Percentiles rank a stretch among this genome's conserved stretches.
Evolutionary conservation across 306 rosid genomes (phyloP).

Genomic region (Corylus americana): DNA sequence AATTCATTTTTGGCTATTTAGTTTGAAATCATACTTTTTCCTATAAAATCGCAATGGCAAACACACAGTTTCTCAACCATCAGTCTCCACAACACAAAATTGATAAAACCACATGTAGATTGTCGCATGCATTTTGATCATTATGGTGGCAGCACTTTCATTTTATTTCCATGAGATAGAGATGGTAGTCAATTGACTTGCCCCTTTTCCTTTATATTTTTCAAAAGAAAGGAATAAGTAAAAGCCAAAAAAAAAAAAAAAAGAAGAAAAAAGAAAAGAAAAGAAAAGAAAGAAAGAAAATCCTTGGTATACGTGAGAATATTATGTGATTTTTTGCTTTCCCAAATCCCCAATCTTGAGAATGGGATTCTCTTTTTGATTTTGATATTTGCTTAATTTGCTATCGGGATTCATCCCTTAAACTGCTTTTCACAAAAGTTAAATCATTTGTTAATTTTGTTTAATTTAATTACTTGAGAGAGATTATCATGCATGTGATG

Average conservation of each 20-base stretch:
- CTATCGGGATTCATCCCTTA: background rate
- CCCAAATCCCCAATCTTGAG: slow-evolving; percentile 27
- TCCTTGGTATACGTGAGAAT: slow-evolving; percentile 40
- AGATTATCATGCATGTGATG: too few species aligned
- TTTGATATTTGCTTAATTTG: background rate
- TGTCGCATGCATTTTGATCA: too few species aligned
- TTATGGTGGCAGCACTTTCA: background rate
- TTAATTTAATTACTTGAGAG: too few species aligned
- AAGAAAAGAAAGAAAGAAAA: background rate
- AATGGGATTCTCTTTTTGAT: background rate
- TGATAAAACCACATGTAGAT: too few species aligned
- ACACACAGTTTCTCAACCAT: too few species aligned
- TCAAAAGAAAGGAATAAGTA: background rate
- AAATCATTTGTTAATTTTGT: too few species aligned
- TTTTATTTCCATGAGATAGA: background rate
- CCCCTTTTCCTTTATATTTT: slow-evolving; percentile 1
- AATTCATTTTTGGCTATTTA: too few species aligned
- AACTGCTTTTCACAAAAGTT: too few species aligned
- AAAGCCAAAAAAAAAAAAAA: background rate
- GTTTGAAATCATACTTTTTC: too few species aligned
- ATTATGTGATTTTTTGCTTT: slow-evolving; percentile 31
- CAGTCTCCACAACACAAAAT: too few species aligned
- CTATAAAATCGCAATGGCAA: too few species aligned
- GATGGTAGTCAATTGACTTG: slow-evolving; percentile 4
- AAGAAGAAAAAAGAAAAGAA: too few species aligned